phyloP scores from a whole-genome alignment of 2,329 filamentous ascomycete genomes.

The Rhexocercosporidium sp. region DNA sequence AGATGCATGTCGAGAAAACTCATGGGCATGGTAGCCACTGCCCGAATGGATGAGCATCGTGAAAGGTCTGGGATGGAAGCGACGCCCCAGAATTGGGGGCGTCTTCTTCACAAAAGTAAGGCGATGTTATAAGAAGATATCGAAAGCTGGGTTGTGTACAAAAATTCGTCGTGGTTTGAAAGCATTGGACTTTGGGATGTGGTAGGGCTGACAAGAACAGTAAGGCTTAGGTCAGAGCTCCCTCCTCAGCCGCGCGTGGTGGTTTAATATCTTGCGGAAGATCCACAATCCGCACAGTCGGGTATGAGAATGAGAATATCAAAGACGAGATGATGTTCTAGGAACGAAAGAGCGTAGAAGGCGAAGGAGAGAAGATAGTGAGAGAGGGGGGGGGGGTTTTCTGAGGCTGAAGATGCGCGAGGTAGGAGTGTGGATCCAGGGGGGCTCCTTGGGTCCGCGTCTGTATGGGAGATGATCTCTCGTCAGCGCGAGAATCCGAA shows the following conservation, averaged over 20 bases:
- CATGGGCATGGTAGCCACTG: slow-evolving; percentile 39
- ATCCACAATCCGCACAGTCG: slow-evolving; percentile 10
- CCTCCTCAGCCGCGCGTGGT: slow-evolving; percentile 12
- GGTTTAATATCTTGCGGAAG: slow-evolving; percentile 7
- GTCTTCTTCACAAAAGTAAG: slow-evolving; percentile 26
- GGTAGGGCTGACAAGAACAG: slow-evolving; percentile 24
- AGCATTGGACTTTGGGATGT: slow-evolving; percentile 19
- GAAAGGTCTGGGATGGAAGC: slow-evolving; percentile 26
- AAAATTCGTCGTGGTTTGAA: not conserved
- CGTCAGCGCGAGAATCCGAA: slow-evolving; percentile 25
- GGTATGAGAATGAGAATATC: not conserved
- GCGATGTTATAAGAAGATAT: slow-evolving; percentile 15
- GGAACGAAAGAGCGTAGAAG: not conserved
- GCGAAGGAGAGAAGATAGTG: not conserved
- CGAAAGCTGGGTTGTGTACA: slow-evolving; percentile 5
- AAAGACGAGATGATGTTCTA: not conserved
- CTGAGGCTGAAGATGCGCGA: slow-evolving; percentile 26
- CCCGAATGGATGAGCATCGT: slow-evolving; percentile 42
- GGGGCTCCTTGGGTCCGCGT: slow-evolving; percentile 13
- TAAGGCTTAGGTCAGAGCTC: slow-evolving; percentile 27
- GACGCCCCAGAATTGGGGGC: slow-evolving; percentile 28
- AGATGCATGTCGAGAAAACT: slow-evolving; percentile 29
- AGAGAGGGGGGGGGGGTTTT: slow-evolving; percentile 11
- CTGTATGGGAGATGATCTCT: slow-evolving; percentile 17
- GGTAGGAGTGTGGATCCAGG: slow-evolving; percentile 18